A percentile compares a stretch with the other conserved stretches of the same genome.
Evolutionary conservation across 2,329 filamentous ascomycete species (phyloP).

Genomic region (Colletotrichum orchidophilum): DNA sequence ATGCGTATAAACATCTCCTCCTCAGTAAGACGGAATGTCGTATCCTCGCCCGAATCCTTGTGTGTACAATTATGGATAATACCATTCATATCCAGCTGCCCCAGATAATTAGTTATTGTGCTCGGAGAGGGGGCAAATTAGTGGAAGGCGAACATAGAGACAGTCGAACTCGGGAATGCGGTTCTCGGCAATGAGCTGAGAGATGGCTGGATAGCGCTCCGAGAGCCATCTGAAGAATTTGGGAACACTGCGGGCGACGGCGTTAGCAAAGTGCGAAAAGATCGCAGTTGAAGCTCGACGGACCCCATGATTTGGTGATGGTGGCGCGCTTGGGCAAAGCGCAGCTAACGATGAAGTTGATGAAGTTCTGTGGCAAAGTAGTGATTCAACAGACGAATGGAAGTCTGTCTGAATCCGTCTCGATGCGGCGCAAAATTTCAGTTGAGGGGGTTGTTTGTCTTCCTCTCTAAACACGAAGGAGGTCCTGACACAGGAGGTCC

Average conservation of each 20-base stretch:
- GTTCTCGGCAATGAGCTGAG: conserved; percentile 97
- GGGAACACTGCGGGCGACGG: conserved; percentile 63
- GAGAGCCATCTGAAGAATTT: conserved; percentile 99
- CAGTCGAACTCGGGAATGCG: conserved; percentile 99
- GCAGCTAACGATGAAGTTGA: conserved; percentile 6
- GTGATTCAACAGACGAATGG: not conserved
- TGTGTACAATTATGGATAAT: conserved; percentile 99
- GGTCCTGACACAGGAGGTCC: conserved; percentile 26
- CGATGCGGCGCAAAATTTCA: not conserved
- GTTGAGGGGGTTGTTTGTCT: not conserved
- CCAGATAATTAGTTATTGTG: conserved; percentile 45
- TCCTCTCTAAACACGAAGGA: conserved; percentile 26
- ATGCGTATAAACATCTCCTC: conserved; percentile 99
- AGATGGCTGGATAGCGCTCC: conserved; percentile 98
- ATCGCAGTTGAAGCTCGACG: conserved; percentile 7
- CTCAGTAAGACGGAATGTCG: conserved; percentile 91
- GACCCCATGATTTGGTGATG: conserved; percentile 42
- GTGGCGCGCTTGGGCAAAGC: conserved; percentile 26
- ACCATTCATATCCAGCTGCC: conserved; percentile 92
- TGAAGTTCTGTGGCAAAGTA: not conserved
- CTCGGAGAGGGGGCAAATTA: conserved; percentile 37
- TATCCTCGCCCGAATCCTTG: conserved; percentile 87
- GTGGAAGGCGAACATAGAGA: conserved; percentile 73
- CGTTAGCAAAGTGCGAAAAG: conserved; percentile 13
- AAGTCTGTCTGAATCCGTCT: conserved; percentile 1